Conservation (phyloP, 2,329 filamentous ascomycete genomes). For the Xylaria sp. region DNA sequence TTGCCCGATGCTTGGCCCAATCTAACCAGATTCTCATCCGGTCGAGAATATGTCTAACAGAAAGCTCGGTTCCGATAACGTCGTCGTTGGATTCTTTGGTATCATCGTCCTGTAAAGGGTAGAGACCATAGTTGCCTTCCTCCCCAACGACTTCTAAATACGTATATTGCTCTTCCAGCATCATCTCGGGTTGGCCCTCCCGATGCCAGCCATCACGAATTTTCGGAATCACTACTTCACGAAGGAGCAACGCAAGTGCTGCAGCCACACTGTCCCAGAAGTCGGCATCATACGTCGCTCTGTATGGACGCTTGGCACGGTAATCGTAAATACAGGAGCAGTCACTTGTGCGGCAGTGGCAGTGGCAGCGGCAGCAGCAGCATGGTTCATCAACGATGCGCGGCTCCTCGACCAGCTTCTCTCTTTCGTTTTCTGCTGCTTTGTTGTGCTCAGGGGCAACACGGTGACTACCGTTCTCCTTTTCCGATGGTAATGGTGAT, state of each 20-base stretch:
- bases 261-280: neutral
- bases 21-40: too few species aligned
- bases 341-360: neutral
- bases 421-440: neutral
- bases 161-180: conserved; percentile 6
- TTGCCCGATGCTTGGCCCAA: too few species aligned
- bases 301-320: neutral
- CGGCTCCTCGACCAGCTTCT: neutral
- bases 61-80: too few species aligned
- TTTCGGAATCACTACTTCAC: conserved; percentile 47
- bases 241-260: conserved; percentile 48
- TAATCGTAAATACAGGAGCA: neutral
- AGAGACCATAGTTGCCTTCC: neutral
- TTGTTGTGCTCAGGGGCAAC: neutral
- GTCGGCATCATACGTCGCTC: neutral
- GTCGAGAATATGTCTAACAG: too few species aligned
- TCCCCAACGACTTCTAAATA: neutral
- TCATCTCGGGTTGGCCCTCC: conserved; percentile 27
- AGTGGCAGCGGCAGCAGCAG: neutral
- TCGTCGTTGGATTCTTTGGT: neutral
- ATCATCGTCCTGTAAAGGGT: neutral
- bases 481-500: neutral
- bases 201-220: conserved; percentile 48
- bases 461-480: neutral
- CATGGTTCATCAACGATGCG: neutral